Conservation (phyloP, 179 eudicot species). For the Silene vulgaris region DNA sequence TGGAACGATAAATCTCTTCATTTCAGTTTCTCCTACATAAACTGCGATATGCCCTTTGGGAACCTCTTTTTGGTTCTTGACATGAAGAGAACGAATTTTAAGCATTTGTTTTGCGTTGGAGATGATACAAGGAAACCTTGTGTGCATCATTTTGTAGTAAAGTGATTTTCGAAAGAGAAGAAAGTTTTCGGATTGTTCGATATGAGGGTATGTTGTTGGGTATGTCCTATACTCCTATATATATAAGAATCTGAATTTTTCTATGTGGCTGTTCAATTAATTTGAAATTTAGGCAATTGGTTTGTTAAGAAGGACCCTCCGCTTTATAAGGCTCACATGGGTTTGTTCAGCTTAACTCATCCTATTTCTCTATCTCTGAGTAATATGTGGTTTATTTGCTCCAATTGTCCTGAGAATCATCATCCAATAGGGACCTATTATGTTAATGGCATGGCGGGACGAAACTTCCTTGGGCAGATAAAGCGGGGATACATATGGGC, state of each 20-base stretch:
- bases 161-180: neutral
- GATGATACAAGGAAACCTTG: conserved; percentile 30
- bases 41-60: conserved; percentile 39
- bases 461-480: neutral
- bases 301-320: conserved; percentile 21
- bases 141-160: conserved; percentile 25
- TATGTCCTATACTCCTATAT: conserved; percentile 8
- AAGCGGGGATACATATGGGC: neutral
- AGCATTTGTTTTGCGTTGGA: conserved; percentile 32
- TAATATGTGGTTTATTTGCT: conserved; percentile 7
- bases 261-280: neutral
- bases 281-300: conserved; percentile 4
- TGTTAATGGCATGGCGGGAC: neutral
- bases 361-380: conserved; percentile 10
- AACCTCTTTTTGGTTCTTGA: conserved; percentile 27
- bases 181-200: neutral
- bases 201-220: conserved; percentile 7
- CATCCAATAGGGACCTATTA: conserved; percentile 16
- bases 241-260: conserved; percentile 15
- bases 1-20: conserved; percentile 40
- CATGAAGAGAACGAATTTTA: conserved; percentile 23
- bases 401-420: conserved; percentile 14
- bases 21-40: conserved; percentile 40
- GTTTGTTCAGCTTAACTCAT: conserved; percentile 19
- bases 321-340: conserved; percentile 32